These are phyloP conservation scores for Baorangia bicolor DNA, from an alignment of 768 basidiomycete species.

Conservation along the genomic window DNA sequence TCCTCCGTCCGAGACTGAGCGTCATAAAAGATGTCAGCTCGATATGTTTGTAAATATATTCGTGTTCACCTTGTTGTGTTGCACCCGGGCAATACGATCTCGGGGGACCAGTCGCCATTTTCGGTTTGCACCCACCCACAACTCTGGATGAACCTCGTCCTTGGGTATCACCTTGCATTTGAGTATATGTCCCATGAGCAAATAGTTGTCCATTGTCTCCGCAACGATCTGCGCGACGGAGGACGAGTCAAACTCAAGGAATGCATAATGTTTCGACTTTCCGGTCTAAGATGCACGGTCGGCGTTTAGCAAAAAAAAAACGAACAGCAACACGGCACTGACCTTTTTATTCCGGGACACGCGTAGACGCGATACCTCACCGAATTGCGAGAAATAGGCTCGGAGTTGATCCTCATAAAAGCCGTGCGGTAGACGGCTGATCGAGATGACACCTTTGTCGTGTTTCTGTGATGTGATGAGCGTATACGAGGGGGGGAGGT, in stretches of 20 bases:
- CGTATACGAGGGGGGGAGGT: background rate
- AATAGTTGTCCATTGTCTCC: constrained; percentile 99
- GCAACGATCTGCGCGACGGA: constrained; percentile 92
- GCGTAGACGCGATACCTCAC: constrained; percentile 81
- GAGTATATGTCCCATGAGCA: constrained; percentile 91
- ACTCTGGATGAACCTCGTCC: constrained; percentile 86
- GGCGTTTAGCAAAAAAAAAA: background rate
- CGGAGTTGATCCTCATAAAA: constrained; percentile 96
- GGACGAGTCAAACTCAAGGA: constrained; percentile 89
- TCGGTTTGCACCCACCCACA: constrained; percentile 97
- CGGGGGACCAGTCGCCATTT: constrained; percentile 81
- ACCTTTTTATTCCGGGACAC: constrained; percentile 95
- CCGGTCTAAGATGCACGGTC: constrained; percentile 64
- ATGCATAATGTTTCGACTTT: constrained; percentile 94
- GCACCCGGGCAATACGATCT: constrained; percentile 64
- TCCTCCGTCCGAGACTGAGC: constrained; percentile 69
- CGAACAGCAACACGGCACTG: background rate
- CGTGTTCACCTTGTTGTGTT: constrained; percentile 75
- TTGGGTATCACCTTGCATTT: constrained; percentile 88
- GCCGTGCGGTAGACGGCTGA: constrained; percentile 92
- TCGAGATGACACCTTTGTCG: constrained; percentile 81
- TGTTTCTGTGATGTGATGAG: constrained; percentile 38
- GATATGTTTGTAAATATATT: background rate
- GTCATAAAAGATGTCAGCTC: constrained; percentile 6
- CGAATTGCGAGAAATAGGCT: constrained; percentile 94